A percentile compares a stretch with the other conserved stretches of the same genome.
These are phyloP conservation scores for Pythium brassicae DNA, from an alignment of 352 stramenopile species.

Conservation along the genomic window DNA sequence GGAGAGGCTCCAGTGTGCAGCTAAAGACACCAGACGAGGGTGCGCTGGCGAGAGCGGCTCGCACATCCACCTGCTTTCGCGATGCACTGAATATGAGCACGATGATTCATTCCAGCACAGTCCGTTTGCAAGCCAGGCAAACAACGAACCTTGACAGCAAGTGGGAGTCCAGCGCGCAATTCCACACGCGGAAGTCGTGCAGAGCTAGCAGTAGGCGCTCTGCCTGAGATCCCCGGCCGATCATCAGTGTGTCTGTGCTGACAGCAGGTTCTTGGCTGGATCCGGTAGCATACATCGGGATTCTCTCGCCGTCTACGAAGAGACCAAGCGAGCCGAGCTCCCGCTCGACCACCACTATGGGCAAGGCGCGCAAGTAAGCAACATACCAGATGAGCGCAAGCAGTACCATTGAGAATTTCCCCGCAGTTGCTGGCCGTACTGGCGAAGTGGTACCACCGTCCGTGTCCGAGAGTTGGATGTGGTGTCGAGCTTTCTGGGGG, in stretches of 20 bases:
- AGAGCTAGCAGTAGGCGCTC: background rate
- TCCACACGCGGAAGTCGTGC: slow-evolving; percentile 20
- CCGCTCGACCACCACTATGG: background rate
- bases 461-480: background rate
- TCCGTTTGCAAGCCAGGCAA: background rate
- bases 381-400: background rate
- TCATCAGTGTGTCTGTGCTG: background rate
- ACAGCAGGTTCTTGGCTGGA: background rate
- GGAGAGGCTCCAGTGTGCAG: slow-evolving; percentile 12
- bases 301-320: slow-evolving; percentile 2
- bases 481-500: background rate
- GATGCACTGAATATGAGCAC: too few species aligned
- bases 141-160: slow-evolving; percentile 3
- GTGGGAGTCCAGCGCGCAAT: background rate
- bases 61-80: background rate
- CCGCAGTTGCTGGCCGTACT: background rate
- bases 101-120: background rate
- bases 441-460: slow-evolving; percentile 17
- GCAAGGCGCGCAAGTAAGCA: background rate
- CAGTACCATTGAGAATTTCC: background rate
- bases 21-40: background rate
- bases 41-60: slow-evolving; percentile 3
- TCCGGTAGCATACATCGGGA: background rate
- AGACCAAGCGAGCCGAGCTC: background rate
- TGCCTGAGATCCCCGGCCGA: background rate